Percentiles rank a stretch among this genome's conserved stretches.
These are phyloP conservation scores for Tricholoma sp. DNA, from an alignment of 768 basidiomycete species.

Conservation along the genomic window DNA sequence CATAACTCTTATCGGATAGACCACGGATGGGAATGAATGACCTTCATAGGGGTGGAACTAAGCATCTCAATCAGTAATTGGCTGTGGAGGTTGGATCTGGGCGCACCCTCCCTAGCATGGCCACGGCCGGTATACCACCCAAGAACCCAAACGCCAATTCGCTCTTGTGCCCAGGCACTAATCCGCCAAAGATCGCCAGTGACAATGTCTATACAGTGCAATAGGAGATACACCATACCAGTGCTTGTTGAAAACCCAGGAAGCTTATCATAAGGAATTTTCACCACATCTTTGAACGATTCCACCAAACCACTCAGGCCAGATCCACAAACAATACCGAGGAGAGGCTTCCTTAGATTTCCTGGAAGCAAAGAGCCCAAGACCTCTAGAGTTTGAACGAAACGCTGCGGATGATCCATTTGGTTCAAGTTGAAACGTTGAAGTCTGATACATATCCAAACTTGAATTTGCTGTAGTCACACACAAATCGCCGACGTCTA, in stretches of 20 bases:
- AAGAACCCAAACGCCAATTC: slow-evolving; percentile 76
- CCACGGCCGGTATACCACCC: slow-evolving; percentile 79
- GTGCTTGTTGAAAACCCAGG: slow-evolving; percentile 76
- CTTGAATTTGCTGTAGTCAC: too few species aligned
- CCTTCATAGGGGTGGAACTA: slow-evolving; percentile 90
- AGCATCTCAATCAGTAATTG: slow-evolving; percentile 1
- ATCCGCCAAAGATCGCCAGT: not conserved
- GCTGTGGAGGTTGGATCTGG: not conserved
- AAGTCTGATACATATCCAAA: too few species aligned
- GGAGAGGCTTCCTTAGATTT: slow-evolving; percentile 42
- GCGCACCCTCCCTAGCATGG: slow-evolving; percentile 81
- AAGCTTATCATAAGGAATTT: slow-evolving; percentile 61
- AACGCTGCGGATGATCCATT: slow-evolving; percentile 4
- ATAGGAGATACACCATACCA: slow-evolving; percentile 40
- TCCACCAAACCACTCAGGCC: slow-evolving; percentile 74
- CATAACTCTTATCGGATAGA: slow-evolving; percentile 78
- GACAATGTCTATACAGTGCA: not conserved
- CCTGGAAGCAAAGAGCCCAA: slow-evolving; percentile 30
- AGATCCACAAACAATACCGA: slow-evolving; percentile 86
- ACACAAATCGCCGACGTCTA: too few species aligned
- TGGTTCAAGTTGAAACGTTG: too few species aligned
- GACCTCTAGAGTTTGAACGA: slow-evolving; percentile 26
- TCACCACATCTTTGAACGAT: slow-evolving; percentile 48
- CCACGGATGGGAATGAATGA: slow-evolving; percentile 59
- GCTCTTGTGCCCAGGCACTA: slow-evolving; percentile 81